A percentile compares a stretch with the other conserved stretches of the same genome.
Evolutionary conservation across 257 asterid species (phyloP).

Genomic region (Solanum habrochaites): DNA sequence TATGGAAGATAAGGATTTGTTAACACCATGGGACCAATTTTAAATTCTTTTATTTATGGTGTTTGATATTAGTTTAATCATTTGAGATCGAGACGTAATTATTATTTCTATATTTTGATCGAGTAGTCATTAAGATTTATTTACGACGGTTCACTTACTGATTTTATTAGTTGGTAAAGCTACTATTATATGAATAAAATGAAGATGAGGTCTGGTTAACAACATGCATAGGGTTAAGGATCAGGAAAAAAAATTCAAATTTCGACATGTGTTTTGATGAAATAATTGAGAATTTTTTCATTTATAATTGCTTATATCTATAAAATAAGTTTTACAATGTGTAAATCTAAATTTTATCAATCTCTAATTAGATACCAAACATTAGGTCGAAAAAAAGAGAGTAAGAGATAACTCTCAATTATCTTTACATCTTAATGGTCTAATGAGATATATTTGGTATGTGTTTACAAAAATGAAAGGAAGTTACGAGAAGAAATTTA

Average conservation of each 20-base stretch:
- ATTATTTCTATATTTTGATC: background rate
- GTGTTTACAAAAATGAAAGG: background rate
- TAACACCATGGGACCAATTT: background rate
- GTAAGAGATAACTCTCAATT: background rate
- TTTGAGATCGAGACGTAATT: background rate
- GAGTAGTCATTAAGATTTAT: no score
- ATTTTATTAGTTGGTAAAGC: no score
- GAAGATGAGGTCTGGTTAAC: no score
- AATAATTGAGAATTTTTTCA: rapidly evolving
- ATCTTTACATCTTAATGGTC: background rate
- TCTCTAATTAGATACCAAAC: no score
- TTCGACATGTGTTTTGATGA: background rate
- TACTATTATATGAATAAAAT: no score
- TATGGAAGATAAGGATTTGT: background rate
- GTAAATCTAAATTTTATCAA: background rate
- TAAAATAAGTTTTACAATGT: background rate
- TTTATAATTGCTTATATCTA: rapidly evolving
- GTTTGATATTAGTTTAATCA: background rate
- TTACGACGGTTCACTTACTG: no score
- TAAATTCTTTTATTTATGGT: background rate
- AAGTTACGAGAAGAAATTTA: background rate
- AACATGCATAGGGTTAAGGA: no score
- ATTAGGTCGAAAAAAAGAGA: background rate
- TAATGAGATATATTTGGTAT: background rate
- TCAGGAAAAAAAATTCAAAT: no score